A percentile compares a stretch with the other conserved stretches of the same genome.
Evolutionary conservation across 768 basidiomycete genomes (phyloP).

Genomic region (Russula sp.): DNA sequence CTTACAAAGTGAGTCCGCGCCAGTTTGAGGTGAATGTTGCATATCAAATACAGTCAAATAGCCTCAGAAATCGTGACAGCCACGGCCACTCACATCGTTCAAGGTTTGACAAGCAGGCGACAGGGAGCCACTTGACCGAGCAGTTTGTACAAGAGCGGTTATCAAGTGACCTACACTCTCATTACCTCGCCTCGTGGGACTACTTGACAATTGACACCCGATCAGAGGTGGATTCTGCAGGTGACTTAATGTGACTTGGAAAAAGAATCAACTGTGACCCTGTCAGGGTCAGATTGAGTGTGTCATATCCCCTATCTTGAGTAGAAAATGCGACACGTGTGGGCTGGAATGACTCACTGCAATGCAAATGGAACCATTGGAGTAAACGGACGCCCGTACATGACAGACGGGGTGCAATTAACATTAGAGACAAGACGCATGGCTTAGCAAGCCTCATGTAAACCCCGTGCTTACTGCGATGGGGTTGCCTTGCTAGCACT

Average conservation of each 20-base stretch:
- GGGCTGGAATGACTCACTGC: not conserved
- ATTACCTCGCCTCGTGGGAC: not conserved
- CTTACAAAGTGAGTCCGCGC: not conserved
- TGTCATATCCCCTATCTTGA: conserved; percentile 3
- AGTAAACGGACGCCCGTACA: not conserved
- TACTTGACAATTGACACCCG: not conserved
- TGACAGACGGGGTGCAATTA: not conserved
- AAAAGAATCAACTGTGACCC: not conserved
- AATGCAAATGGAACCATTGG: not conserved
- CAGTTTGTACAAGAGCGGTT: not conserved
- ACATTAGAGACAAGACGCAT: not conserved
- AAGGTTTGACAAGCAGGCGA: not conserved
- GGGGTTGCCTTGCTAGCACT: not conserved
- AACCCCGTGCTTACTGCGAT: conserved; percentile 12
- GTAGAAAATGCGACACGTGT: not conserved
- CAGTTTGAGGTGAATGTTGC: not conserved
- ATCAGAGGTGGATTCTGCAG: not conserved
- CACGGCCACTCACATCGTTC: not conserved
- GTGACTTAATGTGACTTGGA: not conserved
- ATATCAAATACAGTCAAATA: not conserved
- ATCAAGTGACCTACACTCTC: not conserved
- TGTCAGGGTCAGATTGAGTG: not conserved
- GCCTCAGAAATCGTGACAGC: not conserved
- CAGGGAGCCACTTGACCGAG: not conserved
- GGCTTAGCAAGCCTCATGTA: not conserved